Conservation (phyloP, 106 monocot species). For the Acorus calamus region DNA sequence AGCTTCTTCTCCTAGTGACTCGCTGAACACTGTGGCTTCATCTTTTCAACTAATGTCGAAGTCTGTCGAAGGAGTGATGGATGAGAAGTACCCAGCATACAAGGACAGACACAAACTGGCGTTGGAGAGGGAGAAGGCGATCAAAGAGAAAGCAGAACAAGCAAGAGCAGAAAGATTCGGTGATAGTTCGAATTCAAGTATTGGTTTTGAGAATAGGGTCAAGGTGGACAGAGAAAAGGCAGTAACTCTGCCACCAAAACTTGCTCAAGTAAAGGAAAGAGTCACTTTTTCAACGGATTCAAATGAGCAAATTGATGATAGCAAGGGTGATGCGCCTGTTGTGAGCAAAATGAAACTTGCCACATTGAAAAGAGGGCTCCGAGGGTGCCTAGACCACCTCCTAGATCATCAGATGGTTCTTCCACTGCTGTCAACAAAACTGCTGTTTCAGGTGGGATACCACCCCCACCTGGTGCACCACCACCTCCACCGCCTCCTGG, state of each 20-base stretch:
- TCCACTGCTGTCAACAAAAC: too few relatives aligned
- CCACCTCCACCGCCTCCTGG: conserved; percentile 20
- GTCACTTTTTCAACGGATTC: conserved; percentile 1
- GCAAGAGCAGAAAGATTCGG: conserved; percentile 69
- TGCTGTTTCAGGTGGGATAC: too few relatives aligned
- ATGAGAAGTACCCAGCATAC: conserved; percentile 86
- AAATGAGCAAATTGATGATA: not conserved
- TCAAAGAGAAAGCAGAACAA: conserved; percentile 82
- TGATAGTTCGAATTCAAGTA: conserved; percentile 8
- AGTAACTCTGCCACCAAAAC: conserved; percentile 50
- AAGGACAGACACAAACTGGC: conserved; percentile 93
- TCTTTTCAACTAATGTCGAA: conserved; percentile 91
- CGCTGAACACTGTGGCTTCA: conserved; percentile 46
- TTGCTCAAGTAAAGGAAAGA: conserved; percentile 71
- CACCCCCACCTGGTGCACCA: not conserved
- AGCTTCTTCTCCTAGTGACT: conserved; percentile 23
- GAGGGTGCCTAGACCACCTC: conserved; percentile 65
- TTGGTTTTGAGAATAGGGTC: conserved; percentile 11
- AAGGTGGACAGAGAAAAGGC: conserved; percentile 20
- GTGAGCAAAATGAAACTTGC: conserved; percentile 79
- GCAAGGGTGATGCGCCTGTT: conserved; percentile 24
- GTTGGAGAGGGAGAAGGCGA: conserved; percentile 67
- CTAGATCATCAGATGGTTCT: conserved; percentile 22
- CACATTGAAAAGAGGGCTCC: conserved; percentile 65
- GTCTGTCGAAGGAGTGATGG: conserved; percentile 70